These are phyloP conservation scores for Lepiota brunneoincarnata DNA, from an alignment of 768 basidiomycete genomes.

Conservation along the genomic window DNA sequence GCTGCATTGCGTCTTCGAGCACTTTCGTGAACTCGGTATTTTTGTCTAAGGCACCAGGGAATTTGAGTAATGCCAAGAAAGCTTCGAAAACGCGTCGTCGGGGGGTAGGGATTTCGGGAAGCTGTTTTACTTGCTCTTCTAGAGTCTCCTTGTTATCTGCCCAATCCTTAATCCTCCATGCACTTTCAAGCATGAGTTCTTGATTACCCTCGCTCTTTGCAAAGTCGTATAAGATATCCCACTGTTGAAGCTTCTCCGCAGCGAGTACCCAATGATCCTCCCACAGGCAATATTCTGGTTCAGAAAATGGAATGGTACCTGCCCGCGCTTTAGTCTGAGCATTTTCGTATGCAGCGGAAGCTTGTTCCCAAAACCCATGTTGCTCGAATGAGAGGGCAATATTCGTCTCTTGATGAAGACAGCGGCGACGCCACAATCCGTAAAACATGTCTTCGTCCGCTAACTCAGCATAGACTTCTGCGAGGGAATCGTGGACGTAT, in stretches of 20 bases:
- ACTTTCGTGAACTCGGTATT: conserved; percentile 85
- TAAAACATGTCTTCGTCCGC: conserved; percentile 98
- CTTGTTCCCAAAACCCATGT: conserved; percentile 95
- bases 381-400: conserved; percentile 88
- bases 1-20: conserved; percentile 94
- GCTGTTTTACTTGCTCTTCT: conserved; percentile 75
- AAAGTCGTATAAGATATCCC: conserved; percentile 93
- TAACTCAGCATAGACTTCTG: conserved; percentile 93
- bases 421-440: conserved; percentile 90
- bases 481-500: conserved; percentile 83
- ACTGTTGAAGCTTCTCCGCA: conserved; percentile 95
- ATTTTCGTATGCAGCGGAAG: conserved; percentile 81
- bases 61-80: conserved; percentile 84
- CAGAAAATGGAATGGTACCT: conserved; percentile 84
- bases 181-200: conserved; percentile 90
- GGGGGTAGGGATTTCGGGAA: conserved; percentile 88
- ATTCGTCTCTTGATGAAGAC: conserved; percentile 88
- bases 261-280: conserved; percentile 99
- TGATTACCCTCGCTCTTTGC: conserved; percentile 87
- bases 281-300: conserved; percentile 96
- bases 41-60: conserved; percentile 78
- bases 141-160: conserved; percentile 71
- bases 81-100: conserved; percentile 98
- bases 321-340: conserved; percentile 85
- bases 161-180: conserved; percentile 96